Conservation (phyloP, 208 protist genomes). For the Strigomonas galati region DNA sequence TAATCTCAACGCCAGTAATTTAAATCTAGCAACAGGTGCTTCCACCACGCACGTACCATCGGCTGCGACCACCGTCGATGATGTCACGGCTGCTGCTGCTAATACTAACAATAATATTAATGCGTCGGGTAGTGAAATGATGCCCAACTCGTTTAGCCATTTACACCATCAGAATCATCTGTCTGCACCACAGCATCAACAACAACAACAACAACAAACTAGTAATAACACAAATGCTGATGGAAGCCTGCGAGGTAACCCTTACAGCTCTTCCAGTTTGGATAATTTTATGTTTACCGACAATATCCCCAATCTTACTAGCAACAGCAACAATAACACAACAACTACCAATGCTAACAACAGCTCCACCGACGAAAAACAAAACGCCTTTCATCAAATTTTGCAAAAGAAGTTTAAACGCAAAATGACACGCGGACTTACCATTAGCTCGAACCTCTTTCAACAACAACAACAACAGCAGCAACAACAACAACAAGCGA, state of each 20-base stretch:
- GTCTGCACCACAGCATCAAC: background rate
- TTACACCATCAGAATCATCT: background rate
- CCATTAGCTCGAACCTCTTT: background rate
- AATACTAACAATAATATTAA: no score
- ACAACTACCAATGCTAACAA: background rate
- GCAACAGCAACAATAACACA: background rate
- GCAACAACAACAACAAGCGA: no score
- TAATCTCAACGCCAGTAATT: background rate
- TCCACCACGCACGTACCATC: background rate
- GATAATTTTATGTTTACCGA: background rate
- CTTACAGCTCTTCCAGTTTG: conserved; percentile 4
- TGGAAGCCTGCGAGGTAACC: background rate
- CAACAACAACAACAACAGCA: background rate
- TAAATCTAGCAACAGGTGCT: no score
- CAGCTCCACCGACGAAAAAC: background rate
- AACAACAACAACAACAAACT: conserved; percentile 2
- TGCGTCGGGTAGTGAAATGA: background rate
- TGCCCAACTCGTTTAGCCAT: background rate
- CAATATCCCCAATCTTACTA: background rate
- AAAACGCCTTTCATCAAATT: conserved; percentile 1
- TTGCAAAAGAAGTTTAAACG: conserved; percentile 16
- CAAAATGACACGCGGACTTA: conserved; percentile 4
- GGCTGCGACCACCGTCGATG: background rate
- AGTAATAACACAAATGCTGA: no score
- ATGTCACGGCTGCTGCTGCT: no score